Conservation (phyloP, 2,329 filamentous ascomycete genomes). For the Hansfordia pulvinata region DNA sequence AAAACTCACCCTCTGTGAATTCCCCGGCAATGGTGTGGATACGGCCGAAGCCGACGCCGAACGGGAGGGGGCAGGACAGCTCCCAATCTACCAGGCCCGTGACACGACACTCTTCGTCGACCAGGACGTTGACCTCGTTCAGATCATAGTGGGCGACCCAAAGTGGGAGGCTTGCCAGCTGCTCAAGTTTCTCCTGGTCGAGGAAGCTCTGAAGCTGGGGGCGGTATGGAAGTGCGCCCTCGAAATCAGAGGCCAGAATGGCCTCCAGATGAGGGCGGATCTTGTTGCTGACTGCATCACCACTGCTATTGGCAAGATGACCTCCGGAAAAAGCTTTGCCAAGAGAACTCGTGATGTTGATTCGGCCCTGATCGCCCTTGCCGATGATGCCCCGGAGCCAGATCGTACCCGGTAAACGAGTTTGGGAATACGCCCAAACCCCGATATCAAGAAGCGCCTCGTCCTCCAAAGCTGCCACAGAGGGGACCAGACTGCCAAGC, state of each 20-base stretch:
- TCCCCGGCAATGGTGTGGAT: slow-evolving; percentile 12
- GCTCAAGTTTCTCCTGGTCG: slow-evolving; percentile 6
- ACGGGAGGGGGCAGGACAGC: slow-evolving; percentile 5
- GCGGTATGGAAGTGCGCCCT: slow-evolving; percentile 8
- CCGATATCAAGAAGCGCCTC: slow-evolving; percentile 5
- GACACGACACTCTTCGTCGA: slow-evolving; percentile 10
- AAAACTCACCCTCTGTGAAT: slow-evolving; percentile 11
- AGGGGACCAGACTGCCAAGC: slow-evolving; percentile 5
- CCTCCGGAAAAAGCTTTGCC: slow-evolving; percentile 10
- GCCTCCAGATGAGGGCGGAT: slow-evolving; percentile 9
- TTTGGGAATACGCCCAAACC: slow-evolving; percentile 7
- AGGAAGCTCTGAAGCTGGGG: slow-evolving; percentile 1
- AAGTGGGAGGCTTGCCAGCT: slow-evolving; percentile 9
- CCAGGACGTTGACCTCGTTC: slow-evolving; percentile 15
- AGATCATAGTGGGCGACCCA: slow-evolving; percentile 12
- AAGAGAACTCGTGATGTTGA: slow-evolving; percentile 10
- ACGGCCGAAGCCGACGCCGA: slow-evolving; percentile 9
- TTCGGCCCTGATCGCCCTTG: slow-evolving; percentile 9
- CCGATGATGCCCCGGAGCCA: slow-evolving; percentile 9
- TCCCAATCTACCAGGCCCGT: slow-evolving; percentile 14
- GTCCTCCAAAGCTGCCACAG: slow-evolving; percentile 3
- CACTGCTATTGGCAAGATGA: slow-evolving; percentile 8
- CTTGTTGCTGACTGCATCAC: slow-evolving; percentile 6
- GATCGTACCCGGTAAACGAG: slow-evolving; percentile 8
- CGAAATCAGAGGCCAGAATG: slow-evolving; percentile 8